These are phyloP conservation scores for Penicillium hesseltinei DNA, from an alignment of 2,329 filamentous ascomycete species.

Conservation along the genomic window DNA sequence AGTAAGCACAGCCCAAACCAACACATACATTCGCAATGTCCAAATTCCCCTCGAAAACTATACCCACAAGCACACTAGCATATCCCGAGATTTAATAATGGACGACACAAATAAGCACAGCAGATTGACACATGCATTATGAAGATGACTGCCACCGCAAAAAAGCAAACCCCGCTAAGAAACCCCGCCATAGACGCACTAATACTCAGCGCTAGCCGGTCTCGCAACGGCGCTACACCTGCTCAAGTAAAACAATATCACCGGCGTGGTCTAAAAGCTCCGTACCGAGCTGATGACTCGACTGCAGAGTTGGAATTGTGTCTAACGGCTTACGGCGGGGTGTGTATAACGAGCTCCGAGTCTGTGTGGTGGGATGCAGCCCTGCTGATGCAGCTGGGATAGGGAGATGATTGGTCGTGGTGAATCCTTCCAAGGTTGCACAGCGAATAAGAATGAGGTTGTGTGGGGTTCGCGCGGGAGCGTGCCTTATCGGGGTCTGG, in stretches of 20 bases:
- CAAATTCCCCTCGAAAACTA: too few relatives aligned
- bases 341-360: slow-evolving; percentile 23
- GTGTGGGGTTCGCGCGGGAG: slow-evolving; percentile 34
- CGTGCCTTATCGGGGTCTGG: not conserved
- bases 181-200: slow-evolving; percentile 10
- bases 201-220: slow-evolving; percentile 17
- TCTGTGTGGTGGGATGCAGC: slow-evolving; percentile 17
- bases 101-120: not conserved
- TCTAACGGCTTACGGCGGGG: slow-evolving; percentile 32
- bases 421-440: slow-evolving; percentile 23
- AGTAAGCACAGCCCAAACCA: slow-evolving; percentile 3
- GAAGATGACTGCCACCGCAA: not conserved
- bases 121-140: not conserved
- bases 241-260: slow-evolving; percentile 17
- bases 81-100: not conserved
- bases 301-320: slow-evolving; percentile 24
- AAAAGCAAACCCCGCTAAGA: not conserved
- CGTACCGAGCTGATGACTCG: slow-evolving; percentile 30
- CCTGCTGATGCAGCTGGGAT: slow-evolving; percentile 12
- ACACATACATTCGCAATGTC: not conserved
- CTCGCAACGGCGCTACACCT: slow-evolving; percentile 16
- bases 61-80: not conserved
- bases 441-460: slow-evolving; percentile 22
- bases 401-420: slow-evolving; percentile 26
- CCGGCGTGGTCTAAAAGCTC: slow-evolving; percentile 29